Base-by-base conservation (phyloP, 148 eudicot genomes). In the Arbutus unedo region DNA sequence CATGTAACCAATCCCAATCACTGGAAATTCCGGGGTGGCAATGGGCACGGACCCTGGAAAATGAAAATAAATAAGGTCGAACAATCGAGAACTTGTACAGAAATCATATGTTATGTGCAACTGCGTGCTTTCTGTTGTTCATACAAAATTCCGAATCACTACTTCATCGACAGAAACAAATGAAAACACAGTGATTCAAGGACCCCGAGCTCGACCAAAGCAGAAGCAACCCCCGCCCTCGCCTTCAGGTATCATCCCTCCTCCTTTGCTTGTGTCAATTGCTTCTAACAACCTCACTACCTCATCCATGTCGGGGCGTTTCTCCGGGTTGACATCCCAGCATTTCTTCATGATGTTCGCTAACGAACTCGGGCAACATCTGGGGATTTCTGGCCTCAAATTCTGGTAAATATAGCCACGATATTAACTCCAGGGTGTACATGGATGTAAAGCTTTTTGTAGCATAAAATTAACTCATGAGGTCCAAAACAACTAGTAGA, bases 211-310 rank as follows among this genome's bases (percentile, higher is more conserved):
- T 0, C 85, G 67, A 60, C 84, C 76, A 60, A 95, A 90, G 76
- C 98, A 94, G 79, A 92, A 90, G 72, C 98, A 96, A 66, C 93
- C 88, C 3, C 49, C 78, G 57, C 82, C 85, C 83, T 94, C 90
- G 81, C 88, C 98, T 4, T 91, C 98, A 0, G 98, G 95, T 50
- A 94, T 88, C 98, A 96, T 95, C 38, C 98, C 98, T 43, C 98
- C 98, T 5, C 98, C 98, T 72, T 91, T 92, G 85, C 88, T 91
- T 7, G 98, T 94, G 70, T 95, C 96, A n/a, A 95, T 75, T 8
- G 91, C 93, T 88, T 93, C 96, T 53, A 95, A 79, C 83, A 93
- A 62, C 85, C 77, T 90, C 75, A 95, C 98, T 48, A 93, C 96
- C 85, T 91, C 96, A 43, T 93, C 92, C 97, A 95, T 93, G 51